phyloP scores from a whole-genome alignment of 2,329 filamentous ascomycete species.

The Cercospora sesami region DNA sequence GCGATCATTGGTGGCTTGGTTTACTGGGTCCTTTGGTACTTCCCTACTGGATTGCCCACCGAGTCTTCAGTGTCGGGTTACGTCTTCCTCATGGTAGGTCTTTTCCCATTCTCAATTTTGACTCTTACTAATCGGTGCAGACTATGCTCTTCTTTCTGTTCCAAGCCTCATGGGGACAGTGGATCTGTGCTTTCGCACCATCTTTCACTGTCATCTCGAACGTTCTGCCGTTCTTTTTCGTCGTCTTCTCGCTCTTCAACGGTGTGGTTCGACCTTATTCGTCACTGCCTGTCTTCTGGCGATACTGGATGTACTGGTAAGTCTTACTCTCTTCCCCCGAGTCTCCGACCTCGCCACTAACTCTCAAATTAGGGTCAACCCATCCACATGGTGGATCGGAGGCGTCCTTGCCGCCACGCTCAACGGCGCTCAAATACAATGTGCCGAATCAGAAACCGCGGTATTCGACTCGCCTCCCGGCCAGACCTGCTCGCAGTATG shows the following conservation, averaged over 20 bases:
- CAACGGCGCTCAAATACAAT: conserved; percentile 48
- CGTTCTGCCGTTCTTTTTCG: conserved; percentile 75
- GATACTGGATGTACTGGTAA: conserved; percentile 67
- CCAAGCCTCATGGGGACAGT: conserved; percentile 74
- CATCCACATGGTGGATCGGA: conserved; percentile 69
- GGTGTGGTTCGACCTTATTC: conserved; percentile 71
- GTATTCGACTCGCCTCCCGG: conserved; percentile 65
- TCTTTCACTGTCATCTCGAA: conserved; percentile 77
- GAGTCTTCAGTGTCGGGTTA: conserved; percentile 69
- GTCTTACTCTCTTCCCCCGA: background rate
- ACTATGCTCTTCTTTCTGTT: conserved; percentile 75
- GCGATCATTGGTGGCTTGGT: conserved; percentile 64
- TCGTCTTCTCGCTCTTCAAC: conserved; percentile 75
- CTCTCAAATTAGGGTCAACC: conserved; percentile 51
- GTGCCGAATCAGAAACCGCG: conserved; percentile 58
- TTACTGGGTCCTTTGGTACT: conserved; percentile 78
- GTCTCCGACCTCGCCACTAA: background rate
- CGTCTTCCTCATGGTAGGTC: conserved; percentile 65
- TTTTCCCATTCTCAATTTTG: background rate
- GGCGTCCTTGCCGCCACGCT: conserved; percentile 68
- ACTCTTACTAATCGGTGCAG: background rate
- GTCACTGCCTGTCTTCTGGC: conserved; percentile 68
- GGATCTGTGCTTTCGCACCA: conserved; percentile 80
- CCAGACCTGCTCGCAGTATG: conserved; percentile 66
- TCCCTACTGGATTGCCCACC: conserved; percentile 67